phyloP scores from a whole-genome alignment of 2,329 filamentous ascomycete species.

The Trichoderma asperellum region DNA sequence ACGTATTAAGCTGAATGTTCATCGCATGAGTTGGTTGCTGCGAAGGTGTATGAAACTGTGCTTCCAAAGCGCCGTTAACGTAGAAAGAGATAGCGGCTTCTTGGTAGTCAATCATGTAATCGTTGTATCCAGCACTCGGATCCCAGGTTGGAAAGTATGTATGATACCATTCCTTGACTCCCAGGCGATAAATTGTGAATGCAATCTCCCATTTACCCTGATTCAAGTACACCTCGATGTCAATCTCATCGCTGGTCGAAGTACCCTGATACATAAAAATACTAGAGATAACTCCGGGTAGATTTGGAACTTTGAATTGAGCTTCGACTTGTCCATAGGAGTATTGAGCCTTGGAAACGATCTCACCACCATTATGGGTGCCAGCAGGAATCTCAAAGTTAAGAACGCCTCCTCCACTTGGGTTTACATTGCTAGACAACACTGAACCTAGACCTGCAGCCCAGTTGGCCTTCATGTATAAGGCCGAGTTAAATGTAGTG shows the following conservation, averaged over 20 bases:
- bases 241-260: constrained; percentile 13
- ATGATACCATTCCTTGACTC: constrained; percentile 8
- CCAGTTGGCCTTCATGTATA: constrained; percentile 1
- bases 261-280: constrained; percentile 19
- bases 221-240: constrained; percentile 12
- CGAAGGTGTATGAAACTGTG: constrained; percentile 5
- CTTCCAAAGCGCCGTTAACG: neutral
- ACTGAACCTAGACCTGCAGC: neutral
- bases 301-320: constrained; percentile 9
- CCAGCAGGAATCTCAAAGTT: constrained; percentile 13
- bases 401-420: constrained; percentile 13
- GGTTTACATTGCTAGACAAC: neutral
- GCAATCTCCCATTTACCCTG: constrained; percentile 16
- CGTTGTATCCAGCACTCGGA: constrained; percentile 1
- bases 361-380: constrained; percentile 7
- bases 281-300: constrained; percentile 8
- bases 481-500: neutral
- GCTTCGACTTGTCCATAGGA: constrained; percentile 6
- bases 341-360: neutral
- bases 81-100: neutral
- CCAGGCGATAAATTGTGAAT: constrained; percentile 6
- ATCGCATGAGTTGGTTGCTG: constrained; percentile 3
- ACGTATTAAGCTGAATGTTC: constrained; percentile 11
- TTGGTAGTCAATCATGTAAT: constrained; percentile 19
- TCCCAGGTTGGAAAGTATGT: neutral